phyloP scores from a whole-genome alignment of 257 asterid species.

The Plantago elongata region DNA sequence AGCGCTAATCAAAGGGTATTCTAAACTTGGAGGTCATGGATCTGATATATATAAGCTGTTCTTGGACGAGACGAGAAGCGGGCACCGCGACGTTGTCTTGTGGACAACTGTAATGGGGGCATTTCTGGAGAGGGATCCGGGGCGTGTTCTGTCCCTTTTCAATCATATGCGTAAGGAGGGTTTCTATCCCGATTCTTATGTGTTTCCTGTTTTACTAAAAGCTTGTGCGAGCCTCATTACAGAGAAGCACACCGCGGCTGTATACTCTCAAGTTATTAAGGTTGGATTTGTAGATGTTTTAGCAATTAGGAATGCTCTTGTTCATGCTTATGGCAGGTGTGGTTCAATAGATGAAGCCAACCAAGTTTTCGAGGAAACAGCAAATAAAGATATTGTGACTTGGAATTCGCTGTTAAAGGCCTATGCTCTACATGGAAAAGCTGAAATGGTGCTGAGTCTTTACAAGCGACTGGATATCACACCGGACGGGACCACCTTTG shows the following conservation, averaged over 20 bases:
- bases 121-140: slow-evolving; percentile 49
- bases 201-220: slow-evolving; percentile 53
- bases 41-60: slow-evolving; percentile 48
- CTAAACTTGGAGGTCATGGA: slow-evolving; percentile 44
- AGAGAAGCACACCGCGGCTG: slow-evolving; percentile 45
- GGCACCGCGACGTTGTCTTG: slow-evolving; percentile 49
- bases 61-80: slow-evolving; percentile 33
- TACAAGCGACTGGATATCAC: slow-evolving; percentile 49
- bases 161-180: slow-evolving; percentile 49
- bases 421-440: slow-evolving; percentile 73
- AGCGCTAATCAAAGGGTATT: slow-evolving; percentile 64
- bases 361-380: slow-evolving; percentile 52
- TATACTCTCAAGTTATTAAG: slow-evolving; percentile 53
- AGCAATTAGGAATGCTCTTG: slow-evolving; percentile 56
- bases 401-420: slow-evolving; percentile 87
- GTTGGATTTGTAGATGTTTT: slow-evolving; percentile 37
- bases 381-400: slow-evolving; percentile 49
- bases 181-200: slow-evolving; percentile 46
- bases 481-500: slow-evolving; percentile 67
- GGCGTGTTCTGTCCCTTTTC: slow-evolving; percentile 44
- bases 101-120: slow-evolving; percentile 79
- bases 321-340: slow-evolving; percentile 79
- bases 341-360: slow-evolving; percentile 54
- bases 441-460: slow-evolving; percentile 42
- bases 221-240: slow-evolving; percentile 74